Conservation (phyloP, 2,329 filamentous ascomycete species). For the Periconia sp. region DNA sequence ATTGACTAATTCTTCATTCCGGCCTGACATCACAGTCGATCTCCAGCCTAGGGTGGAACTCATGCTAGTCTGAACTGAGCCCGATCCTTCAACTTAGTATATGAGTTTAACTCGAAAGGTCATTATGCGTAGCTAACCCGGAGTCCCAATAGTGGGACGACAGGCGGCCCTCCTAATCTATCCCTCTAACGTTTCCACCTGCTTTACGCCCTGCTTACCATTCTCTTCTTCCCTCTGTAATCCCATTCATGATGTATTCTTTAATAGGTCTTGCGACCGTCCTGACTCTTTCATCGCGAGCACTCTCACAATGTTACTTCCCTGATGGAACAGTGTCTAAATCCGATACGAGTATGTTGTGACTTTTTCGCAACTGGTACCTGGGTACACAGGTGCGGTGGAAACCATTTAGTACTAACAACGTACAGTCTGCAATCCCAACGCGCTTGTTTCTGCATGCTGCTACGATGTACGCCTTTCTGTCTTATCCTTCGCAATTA, state of each 20-base stretch:
- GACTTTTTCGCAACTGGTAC: neutral
- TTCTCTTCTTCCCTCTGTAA: neutral
- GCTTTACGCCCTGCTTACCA: neutral
- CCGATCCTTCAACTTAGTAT: neutral
- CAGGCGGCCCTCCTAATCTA: neutral
- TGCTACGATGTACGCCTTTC: constrained; percentile 19
- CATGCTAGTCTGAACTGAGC: neutral
- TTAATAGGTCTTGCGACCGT: constrained; percentile 5
- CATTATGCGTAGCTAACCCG: no score
- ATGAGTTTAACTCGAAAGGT: neutral
- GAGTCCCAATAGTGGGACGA: no score
- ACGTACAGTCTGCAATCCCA: constrained; percentile 14
- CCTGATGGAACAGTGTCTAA: constrained; percentile 6
- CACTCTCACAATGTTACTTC: constrained; percentile 12
- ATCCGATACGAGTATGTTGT: constrained; percentile 13
- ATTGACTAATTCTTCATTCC: neutral
- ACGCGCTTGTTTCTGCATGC: constrained; percentile 22
- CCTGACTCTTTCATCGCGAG: constrained; percentile 4
- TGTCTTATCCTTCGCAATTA: neutral
- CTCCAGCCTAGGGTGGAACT: neutral
- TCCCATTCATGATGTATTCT: constrained; percentile 7
- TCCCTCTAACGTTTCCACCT: neutral
- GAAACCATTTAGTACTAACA: neutral
- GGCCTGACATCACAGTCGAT: neutral
- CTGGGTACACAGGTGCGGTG: no score